Conservation (phyloP, 768 basidiomycete species). For the Boletus tylopilopsis region DNA sequence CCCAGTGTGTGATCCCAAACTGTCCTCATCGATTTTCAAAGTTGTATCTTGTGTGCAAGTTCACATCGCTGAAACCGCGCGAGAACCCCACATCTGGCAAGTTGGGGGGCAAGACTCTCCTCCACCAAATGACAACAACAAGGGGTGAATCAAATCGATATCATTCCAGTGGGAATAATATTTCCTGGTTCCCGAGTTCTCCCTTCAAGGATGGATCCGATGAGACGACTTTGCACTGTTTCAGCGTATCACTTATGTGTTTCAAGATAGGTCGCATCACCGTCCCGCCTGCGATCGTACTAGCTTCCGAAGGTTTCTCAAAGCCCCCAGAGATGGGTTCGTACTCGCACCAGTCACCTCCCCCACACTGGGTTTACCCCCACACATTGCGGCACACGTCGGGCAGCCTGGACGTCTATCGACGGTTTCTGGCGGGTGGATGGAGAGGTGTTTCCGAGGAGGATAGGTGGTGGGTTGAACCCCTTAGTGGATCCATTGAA, state of each 20-base stretch:
- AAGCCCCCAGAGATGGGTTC: conserved; percentile 22
- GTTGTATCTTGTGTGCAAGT: conserved; percentile 62
- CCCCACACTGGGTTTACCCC: conserved; percentile 25
- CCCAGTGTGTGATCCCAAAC: too few relatives aligned
- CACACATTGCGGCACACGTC: conserved; percentile 23
- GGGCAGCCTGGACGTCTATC: conserved; percentile 22
- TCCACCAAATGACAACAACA: too few relatives aligned
- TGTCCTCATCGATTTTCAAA: conserved; percentile 20
- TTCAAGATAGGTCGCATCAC: conserved; percentile 73
- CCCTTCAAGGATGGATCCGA: conserved; percentile 41
- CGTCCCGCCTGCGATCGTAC: conserved; percentile 60
- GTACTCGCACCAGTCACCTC: conserved; percentile 32
- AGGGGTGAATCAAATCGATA: too few relatives aligned
- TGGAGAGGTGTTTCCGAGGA: conserved; percentile 59
- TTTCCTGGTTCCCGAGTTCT: conserved; percentile 6
- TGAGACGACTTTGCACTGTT: conserved; percentile 57
- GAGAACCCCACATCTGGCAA: too few relatives aligned
- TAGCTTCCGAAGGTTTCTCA: conserved; percentile 58
- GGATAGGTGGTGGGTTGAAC: conserved; percentile 68
- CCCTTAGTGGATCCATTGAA: conserved; percentile 49
- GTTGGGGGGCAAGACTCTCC: too few relatives aligned
- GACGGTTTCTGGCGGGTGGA: conserved; percentile 48
- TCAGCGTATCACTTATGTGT: conserved; percentile 60
- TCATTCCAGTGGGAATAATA: background rate
- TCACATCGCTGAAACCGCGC: too few relatives aligned